Evolutionary conservation across 352 stramenopile species (phyloP).

Genomic region (Phytophthora ohioensis): DNA sequence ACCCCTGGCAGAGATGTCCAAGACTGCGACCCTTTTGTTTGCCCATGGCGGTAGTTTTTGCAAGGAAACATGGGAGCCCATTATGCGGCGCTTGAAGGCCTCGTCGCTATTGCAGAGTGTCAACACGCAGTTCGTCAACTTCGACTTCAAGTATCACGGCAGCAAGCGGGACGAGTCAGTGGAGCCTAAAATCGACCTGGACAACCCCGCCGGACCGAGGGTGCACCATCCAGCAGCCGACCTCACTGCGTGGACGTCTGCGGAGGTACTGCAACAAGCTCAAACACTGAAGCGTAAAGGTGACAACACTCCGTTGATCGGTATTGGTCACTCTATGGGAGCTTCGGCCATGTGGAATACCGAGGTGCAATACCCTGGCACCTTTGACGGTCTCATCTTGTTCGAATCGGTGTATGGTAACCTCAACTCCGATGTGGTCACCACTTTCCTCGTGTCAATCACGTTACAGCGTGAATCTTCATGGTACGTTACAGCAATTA

Average conservation of each 20-base stretch:
- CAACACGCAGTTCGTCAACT: constrained; percentile 35
- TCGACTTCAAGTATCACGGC: constrained; percentile 67
- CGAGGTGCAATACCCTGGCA: constrained; percentile 48
- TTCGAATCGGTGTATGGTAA: constrained; percentile 52
- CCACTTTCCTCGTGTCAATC: constrained; percentile 49
- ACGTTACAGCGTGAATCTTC: constrained; percentile 46
- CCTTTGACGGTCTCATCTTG: constrained; percentile 56
- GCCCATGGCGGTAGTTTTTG: constrained; percentile 58
- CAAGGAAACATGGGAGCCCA: constrained; percentile 56
- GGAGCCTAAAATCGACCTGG: constrained; percentile 31
- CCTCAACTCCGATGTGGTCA: constrained; percentile 17
- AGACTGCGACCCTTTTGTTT: constrained; percentile 52
- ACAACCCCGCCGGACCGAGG: constrained; percentile 37
- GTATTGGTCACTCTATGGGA: constrained; percentile 63
- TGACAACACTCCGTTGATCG: constrained; percentile 44
- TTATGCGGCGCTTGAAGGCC: constrained; percentile 45
- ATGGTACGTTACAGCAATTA: constrained; percentile 24
- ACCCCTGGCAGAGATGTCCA: constrained; percentile 22
- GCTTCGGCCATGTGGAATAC: constrained; percentile 47
- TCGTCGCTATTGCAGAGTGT: constrained; percentile 40
- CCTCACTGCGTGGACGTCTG: constrained; percentile 32
- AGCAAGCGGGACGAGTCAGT: constrained; percentile 52
- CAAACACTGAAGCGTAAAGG: constrained; percentile 18
- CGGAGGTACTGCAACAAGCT: constrained; percentile 42
- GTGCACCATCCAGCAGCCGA: constrained; percentile 44